Percentiles rank a stretch among this genome's conserved stretches.
Conservation (phyloP, 1,284 basidiomycete genomes). For the Inonotus obliquus region DNA sequence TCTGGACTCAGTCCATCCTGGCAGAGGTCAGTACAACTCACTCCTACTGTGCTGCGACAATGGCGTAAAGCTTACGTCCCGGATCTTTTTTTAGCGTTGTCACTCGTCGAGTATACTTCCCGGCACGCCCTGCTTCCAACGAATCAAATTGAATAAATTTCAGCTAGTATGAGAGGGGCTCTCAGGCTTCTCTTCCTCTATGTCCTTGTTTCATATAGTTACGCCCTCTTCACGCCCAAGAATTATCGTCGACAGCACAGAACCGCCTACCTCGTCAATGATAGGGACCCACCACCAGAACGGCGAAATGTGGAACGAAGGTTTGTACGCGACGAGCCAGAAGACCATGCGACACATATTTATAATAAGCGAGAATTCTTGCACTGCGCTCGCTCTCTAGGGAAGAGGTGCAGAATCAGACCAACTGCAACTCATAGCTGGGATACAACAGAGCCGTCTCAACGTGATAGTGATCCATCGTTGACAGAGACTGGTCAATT, state of each 20-base stretch:
- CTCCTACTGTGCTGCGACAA: neutral
- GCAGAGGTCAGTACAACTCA: neutral
- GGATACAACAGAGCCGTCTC: neutral
- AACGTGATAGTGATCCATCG: neutral
- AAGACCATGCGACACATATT: neutral
- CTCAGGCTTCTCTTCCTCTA: neutral
- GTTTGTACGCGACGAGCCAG: neutral
- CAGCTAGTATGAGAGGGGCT: slow-evolving; percentile 3
- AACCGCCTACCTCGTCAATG: neutral
- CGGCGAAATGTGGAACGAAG: neutral
- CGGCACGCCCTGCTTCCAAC: neutral
- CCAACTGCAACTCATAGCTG: neutral
- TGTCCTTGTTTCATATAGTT: neutral
- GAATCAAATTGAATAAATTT: neutral
- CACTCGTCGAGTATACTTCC: neutral
- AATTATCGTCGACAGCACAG: neutral
- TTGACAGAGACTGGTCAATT: neutral
- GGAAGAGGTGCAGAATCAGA: neutral
- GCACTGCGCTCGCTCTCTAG: neutral
- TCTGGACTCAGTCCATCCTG: neutral
- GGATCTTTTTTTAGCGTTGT: neutral
- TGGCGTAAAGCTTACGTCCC: neutral
- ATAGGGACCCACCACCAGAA: no score
- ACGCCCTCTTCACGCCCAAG: slow-evolving; percentile 5
- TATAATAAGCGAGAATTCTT: neutral